phyloP scores from a whole-genome alignment of 257 asterid species.

The Nyctanthes arbortristis region DNA sequence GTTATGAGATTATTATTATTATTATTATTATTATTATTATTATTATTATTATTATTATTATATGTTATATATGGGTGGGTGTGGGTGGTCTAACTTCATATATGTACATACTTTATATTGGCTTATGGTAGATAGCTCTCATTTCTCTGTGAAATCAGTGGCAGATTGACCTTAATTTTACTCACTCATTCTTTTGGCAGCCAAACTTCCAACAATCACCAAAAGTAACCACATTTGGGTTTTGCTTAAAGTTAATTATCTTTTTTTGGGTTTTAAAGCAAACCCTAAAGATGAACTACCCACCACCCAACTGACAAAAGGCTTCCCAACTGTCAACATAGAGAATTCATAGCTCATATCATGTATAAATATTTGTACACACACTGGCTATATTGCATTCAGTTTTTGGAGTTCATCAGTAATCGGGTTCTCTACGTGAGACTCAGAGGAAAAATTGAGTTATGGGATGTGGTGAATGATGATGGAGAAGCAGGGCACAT shows the following conservation, averaged over 20 bases:
- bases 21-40: too few relatives aligned
- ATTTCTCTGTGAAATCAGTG: constrained; percentile 13
- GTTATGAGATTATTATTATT: too few relatives aligned
- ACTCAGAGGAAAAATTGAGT: background rate
- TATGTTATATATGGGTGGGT: too few relatives aligned
- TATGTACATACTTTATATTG: constrained; percentile 16
- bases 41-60: background rate
- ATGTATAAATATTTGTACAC: background rate
- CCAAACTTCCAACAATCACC: constrained; percentile 28
- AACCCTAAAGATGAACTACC: constrained; percentile 23
- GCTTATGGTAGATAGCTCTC: constrained; percentile 25
- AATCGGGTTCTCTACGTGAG: background rate
- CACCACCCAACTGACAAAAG: constrained; percentile 29
- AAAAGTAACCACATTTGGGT: constrained; percentile 15
- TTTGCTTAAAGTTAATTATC: background rate
- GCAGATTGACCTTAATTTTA: background rate
- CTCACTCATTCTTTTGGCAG: constrained; percentile 17
- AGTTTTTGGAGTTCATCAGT: background rate
- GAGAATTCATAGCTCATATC: background rate
- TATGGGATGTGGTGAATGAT: constrained; percentile 12
- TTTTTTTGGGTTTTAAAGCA: constrained; percentile 1
- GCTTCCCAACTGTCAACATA: background rate
- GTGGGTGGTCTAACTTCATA: constrained; percentile 17
- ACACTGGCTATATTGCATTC: too few relatives aligned
- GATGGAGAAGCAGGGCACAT: constrained; percentile 62